phyloP scores from a whole-genome alignment of 73 alveolate species.

The Diophrys appendiculata region DNA sequence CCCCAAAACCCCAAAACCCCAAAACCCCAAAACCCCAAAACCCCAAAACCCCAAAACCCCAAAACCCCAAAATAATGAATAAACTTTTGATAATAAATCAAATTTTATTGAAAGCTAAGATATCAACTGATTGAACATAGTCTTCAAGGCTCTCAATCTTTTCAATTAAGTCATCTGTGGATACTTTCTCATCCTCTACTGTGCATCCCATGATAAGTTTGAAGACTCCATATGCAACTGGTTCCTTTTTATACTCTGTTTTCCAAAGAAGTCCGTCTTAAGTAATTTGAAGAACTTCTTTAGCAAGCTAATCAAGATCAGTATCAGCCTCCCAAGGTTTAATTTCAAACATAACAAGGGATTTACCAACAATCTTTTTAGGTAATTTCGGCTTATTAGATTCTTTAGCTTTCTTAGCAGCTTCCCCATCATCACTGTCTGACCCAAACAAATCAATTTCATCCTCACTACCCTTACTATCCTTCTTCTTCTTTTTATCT shows the following conservation, averaged over 20 bases:
- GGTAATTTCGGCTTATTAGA: slow-evolving; percentile 26
- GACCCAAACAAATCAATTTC: slow-evolving; percentile 22
- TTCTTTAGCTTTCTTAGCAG: slow-evolving; percentile 6
- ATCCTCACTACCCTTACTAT: too few species aligned
- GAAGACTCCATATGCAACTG: slow-evolving; percentile 83
- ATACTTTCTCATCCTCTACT: slow-evolving; percentile 65
- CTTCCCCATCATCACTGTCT: slow-evolving; percentile 37
- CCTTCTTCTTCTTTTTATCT: too few species aligned
- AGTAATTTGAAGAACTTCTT: slow-evolving; percentile 56
- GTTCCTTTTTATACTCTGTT: slow-evolving; percentile 75
- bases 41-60: too few species aligned
- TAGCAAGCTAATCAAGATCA: slow-evolving; percentile 77
- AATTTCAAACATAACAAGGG: slow-evolving; percentile 75
- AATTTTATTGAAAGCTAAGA: slow-evolving; percentile 76
- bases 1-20: too few species aligned
- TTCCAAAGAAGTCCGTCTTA: slow-evolving; percentile 84
- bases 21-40: too few species aligned
- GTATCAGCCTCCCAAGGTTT: slow-evolving; percentile 82
- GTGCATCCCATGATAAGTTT: slow-evolving; percentile 80
- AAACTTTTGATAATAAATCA: too few species aligned
- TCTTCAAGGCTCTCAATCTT: slow-evolving; percentile 46
- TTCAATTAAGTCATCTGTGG: slow-evolving; percentile 51
- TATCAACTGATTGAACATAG: slow-evolving; percentile 80
- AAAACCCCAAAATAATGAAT: too few species aligned
- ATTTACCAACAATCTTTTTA: slow-evolving; percentile 55